phyloP scores from a whole-genome alignment of 176 grass and related monocot genomes.

The Oryza meyeriana region DNA sequence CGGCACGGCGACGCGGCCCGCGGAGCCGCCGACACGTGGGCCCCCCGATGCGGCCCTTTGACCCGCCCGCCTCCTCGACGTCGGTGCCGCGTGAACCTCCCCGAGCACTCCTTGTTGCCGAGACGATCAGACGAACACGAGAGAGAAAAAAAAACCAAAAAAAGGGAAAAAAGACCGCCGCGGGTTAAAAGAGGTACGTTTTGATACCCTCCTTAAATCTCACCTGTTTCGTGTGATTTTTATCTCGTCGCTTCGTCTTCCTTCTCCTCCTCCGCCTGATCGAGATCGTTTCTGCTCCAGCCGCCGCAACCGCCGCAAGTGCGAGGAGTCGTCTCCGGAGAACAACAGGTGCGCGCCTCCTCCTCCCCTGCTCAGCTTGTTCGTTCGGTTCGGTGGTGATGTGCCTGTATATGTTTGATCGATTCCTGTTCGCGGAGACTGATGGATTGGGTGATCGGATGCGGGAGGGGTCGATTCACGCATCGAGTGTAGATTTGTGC shows the following conservation, averaged over 20 bases:
- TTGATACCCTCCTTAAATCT: slow-evolving; percentile 17
- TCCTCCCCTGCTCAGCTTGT: background rate
- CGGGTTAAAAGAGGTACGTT: slow-evolving; percentile 29
- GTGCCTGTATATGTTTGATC: background rate
- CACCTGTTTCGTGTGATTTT: background rate
- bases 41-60: slow-evolving; percentile 6
- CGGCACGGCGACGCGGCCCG: background rate
- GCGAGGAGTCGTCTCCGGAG: background rate
- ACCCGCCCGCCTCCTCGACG: slow-evolving; percentile 36
- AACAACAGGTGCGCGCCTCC: slow-evolving; percentile 23
- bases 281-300: background rate
- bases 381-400: background rate
- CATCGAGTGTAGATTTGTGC: background rate
- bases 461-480: background rate
- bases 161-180: background rate
- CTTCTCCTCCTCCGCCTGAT: background rate
- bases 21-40: slow-evolving; percentile 28
- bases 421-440: background rate
- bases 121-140: background rate
- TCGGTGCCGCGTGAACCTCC: slow-evolving; percentile 25
- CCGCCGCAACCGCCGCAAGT: background rate
- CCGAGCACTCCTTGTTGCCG: background rate
- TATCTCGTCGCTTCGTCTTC: background rate
- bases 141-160: background rate
- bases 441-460: slow-evolving; percentile 4